Evolutionary conservation across 1,284 basidiomycete genomes (phyloP).

Genomic region (Mycena sp.): DNA sequence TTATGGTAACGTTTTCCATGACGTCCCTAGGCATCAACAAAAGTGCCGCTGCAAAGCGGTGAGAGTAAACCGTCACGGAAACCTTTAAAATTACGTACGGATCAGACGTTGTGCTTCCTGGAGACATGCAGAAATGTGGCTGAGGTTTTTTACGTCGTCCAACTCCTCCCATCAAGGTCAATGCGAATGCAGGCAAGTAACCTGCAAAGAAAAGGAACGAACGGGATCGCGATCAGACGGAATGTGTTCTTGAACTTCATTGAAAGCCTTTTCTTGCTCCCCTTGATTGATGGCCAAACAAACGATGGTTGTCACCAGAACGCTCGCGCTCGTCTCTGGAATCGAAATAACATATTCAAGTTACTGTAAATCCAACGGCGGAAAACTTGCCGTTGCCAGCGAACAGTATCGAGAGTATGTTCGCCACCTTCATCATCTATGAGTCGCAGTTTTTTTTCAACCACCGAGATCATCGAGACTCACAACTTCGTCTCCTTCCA

Average conservation of each 20-base stretch:
- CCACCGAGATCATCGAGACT: background rate
- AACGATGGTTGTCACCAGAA: background rate
- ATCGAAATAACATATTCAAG: no score
- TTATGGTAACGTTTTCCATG: background rate
- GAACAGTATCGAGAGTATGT: constrained; percentile 4
- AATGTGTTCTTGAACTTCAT: background rate
- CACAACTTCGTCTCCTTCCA: constrained; percentile 2
- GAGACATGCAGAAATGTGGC: background rate
- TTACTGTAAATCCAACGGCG: background rate
- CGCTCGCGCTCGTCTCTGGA: background rate
- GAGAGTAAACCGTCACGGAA: no score
- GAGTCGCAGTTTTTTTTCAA: background rate
- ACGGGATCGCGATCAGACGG: background rate
- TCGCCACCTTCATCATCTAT: background rate
- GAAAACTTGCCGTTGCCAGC: background rate
- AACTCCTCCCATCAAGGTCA: background rate
- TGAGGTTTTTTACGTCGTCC: background rate
- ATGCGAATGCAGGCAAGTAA: no score
- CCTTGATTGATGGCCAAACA: background rate
- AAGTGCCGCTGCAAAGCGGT: background rate
- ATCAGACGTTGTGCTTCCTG: constrained; percentile 1
- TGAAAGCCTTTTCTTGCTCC: background rate
- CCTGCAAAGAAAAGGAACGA: background rate
- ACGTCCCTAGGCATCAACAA: constrained; percentile 4
- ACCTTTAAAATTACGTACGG: background rate